Evolutionary conservation across 257 asterid species (phyloP).

Genomic region (Petunia axillaris): DNA sequence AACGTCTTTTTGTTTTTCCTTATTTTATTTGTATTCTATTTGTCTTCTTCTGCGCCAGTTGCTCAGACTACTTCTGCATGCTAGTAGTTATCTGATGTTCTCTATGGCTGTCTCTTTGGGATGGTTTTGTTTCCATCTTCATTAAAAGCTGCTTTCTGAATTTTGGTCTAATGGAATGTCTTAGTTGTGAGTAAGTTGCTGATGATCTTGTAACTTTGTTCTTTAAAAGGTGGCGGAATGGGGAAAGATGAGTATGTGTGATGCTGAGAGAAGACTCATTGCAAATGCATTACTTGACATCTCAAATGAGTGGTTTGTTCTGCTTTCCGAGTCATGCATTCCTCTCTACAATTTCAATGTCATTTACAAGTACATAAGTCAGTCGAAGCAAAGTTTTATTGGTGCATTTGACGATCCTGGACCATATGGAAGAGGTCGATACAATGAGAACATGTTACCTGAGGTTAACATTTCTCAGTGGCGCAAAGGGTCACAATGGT

Average conservation of each 20-base stretch:
- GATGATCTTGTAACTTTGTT: conserved; percentile 17
- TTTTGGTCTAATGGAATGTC: neutral
- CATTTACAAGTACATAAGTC: conserved; percentile 42
- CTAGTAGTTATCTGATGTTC: neutral
- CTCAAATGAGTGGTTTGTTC: conserved; percentile 54
- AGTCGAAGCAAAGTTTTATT: conserved; percentile 49
- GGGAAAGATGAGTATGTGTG: conserved; percentile 58
- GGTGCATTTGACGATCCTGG: conserved; percentile 64
- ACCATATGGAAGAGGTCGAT: conserved; percentile 52
- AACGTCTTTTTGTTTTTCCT: no score
- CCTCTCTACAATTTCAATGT: conserved; percentile 51
- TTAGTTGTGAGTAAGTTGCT: neutral
- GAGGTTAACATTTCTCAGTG: conserved; percentile 48
- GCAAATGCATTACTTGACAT: conserved; percentile 57
- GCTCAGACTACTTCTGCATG: neutral
- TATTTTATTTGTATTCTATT: neutral
- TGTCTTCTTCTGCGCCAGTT: neutral
- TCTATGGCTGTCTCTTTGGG: neutral
- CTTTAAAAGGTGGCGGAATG: conserved; percentile 43
- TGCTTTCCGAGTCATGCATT: conserved; percentile 55
- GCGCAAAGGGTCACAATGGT: conserved; percentile 61
- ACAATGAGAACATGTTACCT: conserved; percentile 42
- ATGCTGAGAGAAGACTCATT: conserved; percentile 59
- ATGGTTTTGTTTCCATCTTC: neutral
- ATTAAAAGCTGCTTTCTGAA: neutral